Conservation (phyloP, 495 filamentous ascomycete species). For the Lichenothelia convexa region DNA sequence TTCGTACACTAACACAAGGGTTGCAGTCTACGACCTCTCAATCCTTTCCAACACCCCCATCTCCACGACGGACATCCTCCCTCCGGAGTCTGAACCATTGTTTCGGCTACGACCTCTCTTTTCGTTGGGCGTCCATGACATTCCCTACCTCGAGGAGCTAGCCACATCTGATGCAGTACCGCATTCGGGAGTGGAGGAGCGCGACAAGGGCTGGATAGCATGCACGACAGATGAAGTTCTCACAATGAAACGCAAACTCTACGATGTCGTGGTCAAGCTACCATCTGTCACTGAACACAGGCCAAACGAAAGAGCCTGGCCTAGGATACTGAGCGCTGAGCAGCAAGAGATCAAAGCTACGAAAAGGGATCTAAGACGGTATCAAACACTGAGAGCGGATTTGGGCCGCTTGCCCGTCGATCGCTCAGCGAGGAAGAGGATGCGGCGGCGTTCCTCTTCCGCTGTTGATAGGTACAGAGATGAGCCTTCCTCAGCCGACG, state of each 20-base stretch:
- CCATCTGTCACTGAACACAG: constrained; percentile 44
- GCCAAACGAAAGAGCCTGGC: constrained; percentile 44
- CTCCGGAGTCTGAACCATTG: constrained; percentile 28
- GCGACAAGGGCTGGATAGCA: constrained; percentile 55
- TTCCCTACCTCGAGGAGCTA: constrained; percentile 50
- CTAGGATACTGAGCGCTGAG: constrained; percentile 45
- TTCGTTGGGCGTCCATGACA: constrained; percentile 81
- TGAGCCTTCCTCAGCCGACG: constrained; percentile 7
- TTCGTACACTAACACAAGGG: no score
- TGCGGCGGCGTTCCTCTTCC: no score
- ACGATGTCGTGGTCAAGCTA: constrained; percentile 70
- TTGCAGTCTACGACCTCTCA: constrained; percentile 78
- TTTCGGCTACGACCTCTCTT: constrained; percentile 70
- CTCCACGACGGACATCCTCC: constrained; percentile 42
- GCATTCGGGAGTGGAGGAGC: neutral
- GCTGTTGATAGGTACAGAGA: constrained; percentile 8
- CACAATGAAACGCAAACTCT: constrained; percentile 64
- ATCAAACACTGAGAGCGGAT: constrained; percentile 47
- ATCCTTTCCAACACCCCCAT: constrained; percentile 62
- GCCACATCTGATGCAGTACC: constrained; percentile 6
- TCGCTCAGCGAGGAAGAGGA: no score
- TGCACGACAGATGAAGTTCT: constrained; percentile 91
- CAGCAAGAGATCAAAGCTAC: constrained; percentile 60
- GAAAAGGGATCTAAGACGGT: constrained; percentile 74
- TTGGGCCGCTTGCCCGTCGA: constrained; percentile 33